Evolutionary conservation across 2,329 filamentous ascomycete genomes (phyloP), one percentile per base, ranked within the genome.

Genomic region (Sporothrix inflata): DNA sequence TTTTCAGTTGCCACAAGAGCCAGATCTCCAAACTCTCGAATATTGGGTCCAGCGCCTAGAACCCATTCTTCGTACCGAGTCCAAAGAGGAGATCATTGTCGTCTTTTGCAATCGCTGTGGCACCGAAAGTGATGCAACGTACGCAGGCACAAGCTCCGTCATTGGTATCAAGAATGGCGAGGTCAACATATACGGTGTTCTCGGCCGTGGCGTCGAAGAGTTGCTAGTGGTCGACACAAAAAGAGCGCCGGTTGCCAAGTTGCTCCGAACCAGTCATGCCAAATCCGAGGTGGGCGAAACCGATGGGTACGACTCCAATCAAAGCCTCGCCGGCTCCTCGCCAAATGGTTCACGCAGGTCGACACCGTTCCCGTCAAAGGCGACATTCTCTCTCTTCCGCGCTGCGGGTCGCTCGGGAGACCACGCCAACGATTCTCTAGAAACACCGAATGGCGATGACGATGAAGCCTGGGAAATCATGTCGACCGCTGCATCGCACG

Each of bases 31-130:
- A 30, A 94, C 92, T 0, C 78, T 95, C 9, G 87, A 88, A 0
- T 95, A 95, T 76, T 95, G 92, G 93, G 83, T 93, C 0, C 86
- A 88, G 21, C 86, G 93, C 0, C 84, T 95, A 4, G 89, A 91
- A 71, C 92, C 92, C 0, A 71, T 91, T 0, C 88, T 91, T 40
- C 82, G 85, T 11, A 77, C 81, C 0, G 84, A 89, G 1, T 81
- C 74, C 0, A 77, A 83, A 0, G 85, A 88, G 0, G 90, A 93
- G 72, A 85, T 91, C 21, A 88, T 92, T 49, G 84, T 94, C 0
- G 84, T 94, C 0, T 86, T 94, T 74, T 89, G 88, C 60, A 95
- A 96, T 78, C 85, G 92, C 3, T 87, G 86, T 40, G 93, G 92
- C 0, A 84, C 82, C 0, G 93, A 95, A 76, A 87, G 84, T 5